Conservation (phyloP, 1,284 basidiomycete genomes). For the Xerocomus alliaceus region DNA sequence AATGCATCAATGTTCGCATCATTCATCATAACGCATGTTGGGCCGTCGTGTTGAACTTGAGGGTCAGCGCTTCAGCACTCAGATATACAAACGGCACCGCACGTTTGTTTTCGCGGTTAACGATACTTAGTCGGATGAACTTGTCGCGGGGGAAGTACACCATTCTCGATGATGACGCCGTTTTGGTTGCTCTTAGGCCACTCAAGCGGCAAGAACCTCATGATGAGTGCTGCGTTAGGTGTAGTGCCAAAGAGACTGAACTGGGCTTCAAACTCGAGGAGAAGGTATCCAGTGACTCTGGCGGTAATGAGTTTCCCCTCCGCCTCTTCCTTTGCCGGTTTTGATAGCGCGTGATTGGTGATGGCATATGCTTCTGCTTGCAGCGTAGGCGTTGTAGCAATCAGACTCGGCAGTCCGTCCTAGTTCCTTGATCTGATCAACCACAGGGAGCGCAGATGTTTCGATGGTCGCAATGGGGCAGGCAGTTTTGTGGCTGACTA, state of each 20-base stretch:
- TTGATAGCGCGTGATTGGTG: not conserved
- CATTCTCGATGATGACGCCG: not conserved
- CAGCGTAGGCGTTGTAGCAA: not conserved
- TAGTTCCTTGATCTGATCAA: no score
- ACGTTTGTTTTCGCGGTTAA: no score
- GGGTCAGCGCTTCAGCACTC: no score
- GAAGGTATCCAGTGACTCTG: not conserved
- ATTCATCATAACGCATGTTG: constrained; percentile 1
- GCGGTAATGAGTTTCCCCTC: not conserved
- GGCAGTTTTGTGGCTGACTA: no score
- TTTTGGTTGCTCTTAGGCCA: not conserved
- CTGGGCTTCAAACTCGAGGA: not conserved
- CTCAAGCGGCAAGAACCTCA: not conserved
- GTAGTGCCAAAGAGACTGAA: not conserved
- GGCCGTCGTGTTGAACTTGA: no score
- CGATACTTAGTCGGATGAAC: not conserved
- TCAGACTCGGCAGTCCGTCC: not conserved
- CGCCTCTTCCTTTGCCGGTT: no score
- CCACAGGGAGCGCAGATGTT: no score
- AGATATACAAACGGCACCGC: no score
- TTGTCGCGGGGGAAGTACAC: not conserved
- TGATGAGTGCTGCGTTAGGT: not conserved
- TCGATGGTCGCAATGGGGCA: no score
- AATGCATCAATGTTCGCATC: constrained; percentile 39
- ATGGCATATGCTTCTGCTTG: no score